phyloP scores from a whole-genome alignment of 2,329 filamentous ascomycete species.

The Alternaria alternata region DNA sequence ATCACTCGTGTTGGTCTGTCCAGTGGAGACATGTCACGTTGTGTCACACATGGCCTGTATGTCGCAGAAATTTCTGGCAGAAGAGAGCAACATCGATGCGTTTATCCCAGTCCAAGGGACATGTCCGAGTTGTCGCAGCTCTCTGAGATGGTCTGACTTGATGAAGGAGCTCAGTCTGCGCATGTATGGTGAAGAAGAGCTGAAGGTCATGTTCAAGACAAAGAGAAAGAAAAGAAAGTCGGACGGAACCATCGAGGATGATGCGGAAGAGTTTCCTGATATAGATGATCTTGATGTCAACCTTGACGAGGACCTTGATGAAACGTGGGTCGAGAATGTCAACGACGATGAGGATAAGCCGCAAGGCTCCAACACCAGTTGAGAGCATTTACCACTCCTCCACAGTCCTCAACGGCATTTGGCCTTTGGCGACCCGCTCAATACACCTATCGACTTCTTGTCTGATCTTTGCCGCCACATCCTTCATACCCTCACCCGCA shows the following conservation, averaged over 20 bases:
- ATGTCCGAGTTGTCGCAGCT: slow-evolving; percentile 74
- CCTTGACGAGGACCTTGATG: slow-evolving; percentile 45
- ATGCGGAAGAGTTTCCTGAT: slow-evolving; percentile 21
- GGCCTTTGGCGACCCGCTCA: slow-evolving; percentile 33
- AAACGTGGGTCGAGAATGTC: slow-evolving; percentile 45
- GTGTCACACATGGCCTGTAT: slow-evolving; percentile 66
- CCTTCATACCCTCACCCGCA: slow-evolving; percentile 61
- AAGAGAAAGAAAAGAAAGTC: slow-evolving; percentile 49
- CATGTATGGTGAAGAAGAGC: slow-evolving; percentile 72
- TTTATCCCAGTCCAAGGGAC: slow-evolving; percentile 73
- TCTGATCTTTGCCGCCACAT: slow-evolving; percentile 55
- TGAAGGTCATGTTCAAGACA: slow-evolving; percentile 72
- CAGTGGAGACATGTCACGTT: slow-evolving; percentile 56
- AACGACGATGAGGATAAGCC: slow-evolving; percentile 38
- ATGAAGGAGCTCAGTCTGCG: slow-evolving; percentile 84
- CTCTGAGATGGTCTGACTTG: slow-evolving; percentile 76
- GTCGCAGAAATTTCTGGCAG: slow-evolving; percentile 59
- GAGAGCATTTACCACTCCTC: slow-evolving; percentile 36
- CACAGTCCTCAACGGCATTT: slow-evolving; percentile 35
- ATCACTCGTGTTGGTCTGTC: slow-evolving; percentile 62
- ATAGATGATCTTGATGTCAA: slow-evolving; percentile 39
- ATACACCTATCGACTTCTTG: slow-evolving; percentile 35
- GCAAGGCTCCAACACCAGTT: background rate
- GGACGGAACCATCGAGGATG: slow-evolving; percentile 28
- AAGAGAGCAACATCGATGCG: slow-evolving; percentile 42